Conservation (phyloP, 768 basidiomycete species). For the Kwoniella sp. region DNA sequence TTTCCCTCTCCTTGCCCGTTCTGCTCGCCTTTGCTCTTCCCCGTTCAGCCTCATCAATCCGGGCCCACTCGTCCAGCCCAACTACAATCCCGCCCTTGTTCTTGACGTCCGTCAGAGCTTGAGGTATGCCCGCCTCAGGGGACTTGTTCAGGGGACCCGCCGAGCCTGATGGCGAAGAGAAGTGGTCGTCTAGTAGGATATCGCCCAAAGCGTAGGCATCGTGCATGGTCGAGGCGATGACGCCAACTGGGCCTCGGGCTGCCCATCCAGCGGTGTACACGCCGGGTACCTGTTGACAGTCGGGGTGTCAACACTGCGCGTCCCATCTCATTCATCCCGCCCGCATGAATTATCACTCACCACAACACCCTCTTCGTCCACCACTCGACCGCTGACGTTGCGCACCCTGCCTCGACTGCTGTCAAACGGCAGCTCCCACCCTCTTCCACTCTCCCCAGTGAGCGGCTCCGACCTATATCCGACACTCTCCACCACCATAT, state of each 20-base stretch:
- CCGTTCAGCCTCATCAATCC: constrained; percentile 67
- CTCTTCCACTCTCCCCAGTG: constrained; percentile 19
- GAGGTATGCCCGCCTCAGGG: constrained; percentile 55
- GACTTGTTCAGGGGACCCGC: constrained; percentile 22
- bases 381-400: constrained; percentile 51
- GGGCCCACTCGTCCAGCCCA: constrained; percentile 69
- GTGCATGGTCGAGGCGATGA: constrained; percentile 88
- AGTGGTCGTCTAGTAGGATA: constrained; percentile 62
- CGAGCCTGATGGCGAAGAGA: constrained; percentile 18
- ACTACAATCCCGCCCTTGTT: constrained; percentile 52
- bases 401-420: constrained; percentile 52
- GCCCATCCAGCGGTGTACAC: constrained; percentile 97
- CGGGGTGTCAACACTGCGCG: too few species aligned
- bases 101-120: constrained; percentile 51
- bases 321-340: too few species aligned
- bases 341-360: constrained; percentile 41
- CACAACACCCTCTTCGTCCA: constrained; percentile 40
- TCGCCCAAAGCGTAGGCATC: constrained; percentile 78
- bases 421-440: constrained; percentile 50
- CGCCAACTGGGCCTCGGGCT: constrained; percentile 81
- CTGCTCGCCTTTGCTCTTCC: constrained; percentile 54
- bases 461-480: constrained; percentile 73
- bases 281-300: constrained; percentile 52
- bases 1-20: constrained; percentile 52
- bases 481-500: constrained; percentile 78